These are phyloP conservation scores for Hypoxylon sp. DNA, from an alignment of 2,329 filamentous ascomycete species.

Conservation along the genomic window DNA sequence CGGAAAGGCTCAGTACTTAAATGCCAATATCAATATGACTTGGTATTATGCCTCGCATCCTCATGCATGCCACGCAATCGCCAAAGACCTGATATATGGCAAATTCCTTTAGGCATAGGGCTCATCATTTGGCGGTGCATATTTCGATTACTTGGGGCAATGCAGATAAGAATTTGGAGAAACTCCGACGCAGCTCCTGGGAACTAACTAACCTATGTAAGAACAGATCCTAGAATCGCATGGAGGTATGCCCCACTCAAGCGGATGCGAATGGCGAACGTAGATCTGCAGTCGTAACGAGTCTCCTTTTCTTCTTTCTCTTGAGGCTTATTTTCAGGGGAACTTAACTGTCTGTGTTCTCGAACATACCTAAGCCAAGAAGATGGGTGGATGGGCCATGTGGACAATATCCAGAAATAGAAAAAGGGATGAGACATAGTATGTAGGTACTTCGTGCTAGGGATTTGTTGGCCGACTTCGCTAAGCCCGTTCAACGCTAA, in stretches of 20 bases:
- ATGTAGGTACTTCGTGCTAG: constrained; percentile 29
- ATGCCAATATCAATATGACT: constrained; percentile 4
- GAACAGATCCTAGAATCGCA: not conserved
- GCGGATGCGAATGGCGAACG: not conserved
- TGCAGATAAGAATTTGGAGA: constrained; percentile 8
- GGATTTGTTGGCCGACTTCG: constrained; percentile 30
- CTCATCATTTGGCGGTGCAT: constrained; percentile 5
- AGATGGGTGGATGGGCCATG: constrained; percentile 22
- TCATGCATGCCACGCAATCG: constrained; percentile 3
- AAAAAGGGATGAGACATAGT: constrained; percentile 9
- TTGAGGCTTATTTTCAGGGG: not conserved
- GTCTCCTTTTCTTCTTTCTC: not conserved
- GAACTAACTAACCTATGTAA: too few species aligned
- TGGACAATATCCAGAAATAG: constrained; percentile 25
- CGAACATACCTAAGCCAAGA: constrained; percentile 20
- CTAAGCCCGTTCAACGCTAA: constrained; percentile 29
- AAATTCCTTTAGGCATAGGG: not conserved
- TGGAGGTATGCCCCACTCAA: not conserved
- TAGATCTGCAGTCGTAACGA: not conserved
- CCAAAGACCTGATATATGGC: constrained; percentile 1
- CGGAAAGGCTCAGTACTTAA: not conserved
- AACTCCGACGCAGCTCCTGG: constrained; percentile 17
- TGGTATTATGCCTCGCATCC: constrained; percentile 12
- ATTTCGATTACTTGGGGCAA: constrained; percentile 15
- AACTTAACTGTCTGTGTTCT: not conserved